These are phyloP conservation scores for Vigna radiata DNA, from an alignment of 306 rosid species.

Conservation along the genomic window DNA sequence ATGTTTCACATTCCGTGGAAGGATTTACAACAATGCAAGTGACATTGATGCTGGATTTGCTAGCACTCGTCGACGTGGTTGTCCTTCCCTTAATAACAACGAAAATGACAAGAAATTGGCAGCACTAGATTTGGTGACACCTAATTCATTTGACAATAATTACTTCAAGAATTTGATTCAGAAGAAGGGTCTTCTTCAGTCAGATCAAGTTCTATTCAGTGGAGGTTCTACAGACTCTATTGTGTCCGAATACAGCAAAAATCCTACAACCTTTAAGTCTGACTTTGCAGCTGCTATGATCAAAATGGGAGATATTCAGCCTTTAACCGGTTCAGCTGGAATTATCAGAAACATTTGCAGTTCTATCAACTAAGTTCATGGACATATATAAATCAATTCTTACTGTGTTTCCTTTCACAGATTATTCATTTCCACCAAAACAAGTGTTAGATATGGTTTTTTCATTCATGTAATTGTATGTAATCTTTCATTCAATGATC, in stretches of 20 bases:
- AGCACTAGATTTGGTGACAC: slow-evolving; percentile 64
- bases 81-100: slow-evolving; percentile 37
- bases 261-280: slow-evolving; percentile 46
- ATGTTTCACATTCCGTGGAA: slow-evolving; percentile 53
- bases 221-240: slow-evolving; percentile 47
- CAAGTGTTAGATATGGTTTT: not conserved
- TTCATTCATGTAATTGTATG: slow-evolving; percentile 12
- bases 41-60: slow-evolving; percentile 62
- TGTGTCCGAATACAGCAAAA: slow-evolving; percentile 44
- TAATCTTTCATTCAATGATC: not conserved
- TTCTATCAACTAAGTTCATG: slow-evolving; percentile 24
- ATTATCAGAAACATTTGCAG: slow-evolving; percentile 43
- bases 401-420: not conserved
- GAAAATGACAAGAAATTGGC: slow-evolving; percentile 50
- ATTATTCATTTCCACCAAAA: not conserved
- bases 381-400: not conserved
- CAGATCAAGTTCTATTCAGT: slow-evolving; percentile 52
- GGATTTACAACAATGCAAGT: slow-evolving; percentile 58
- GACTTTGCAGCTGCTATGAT: slow-evolving; percentile 54
- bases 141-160: slow-evolving; percentile 64
- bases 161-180: slow-evolving; percentile 63
- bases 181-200: slow-evolving; percentile 62
- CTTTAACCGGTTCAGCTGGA: slow-evolving; percentile 38
- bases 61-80: slow-evolving; percentile 51
- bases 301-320: slow-evolving; percentile 49